These are phyloP conservation scores for Phytophthora meadii DNA, from an alignment of 352 stramenopile species.

Conservation along the genomic window DNA sequence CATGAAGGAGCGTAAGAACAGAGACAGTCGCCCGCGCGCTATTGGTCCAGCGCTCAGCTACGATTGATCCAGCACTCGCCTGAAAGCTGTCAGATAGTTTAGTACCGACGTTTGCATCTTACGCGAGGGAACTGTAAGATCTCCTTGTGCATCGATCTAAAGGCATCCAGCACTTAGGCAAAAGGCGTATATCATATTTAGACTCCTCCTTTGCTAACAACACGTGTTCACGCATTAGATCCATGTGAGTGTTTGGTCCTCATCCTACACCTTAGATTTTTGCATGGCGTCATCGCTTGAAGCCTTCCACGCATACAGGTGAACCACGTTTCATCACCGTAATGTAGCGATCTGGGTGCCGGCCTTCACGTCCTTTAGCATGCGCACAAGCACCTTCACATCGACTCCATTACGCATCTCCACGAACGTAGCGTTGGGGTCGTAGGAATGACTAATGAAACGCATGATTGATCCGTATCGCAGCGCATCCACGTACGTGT, in stretches of 20 bases:
- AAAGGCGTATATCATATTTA: no score
- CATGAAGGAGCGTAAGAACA: no score
- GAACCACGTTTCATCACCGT: conserved; percentile 1
- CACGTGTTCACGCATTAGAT: not conserved
- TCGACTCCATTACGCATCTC: not conserved
- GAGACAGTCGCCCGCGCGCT: no score
- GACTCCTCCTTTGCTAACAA: no score
- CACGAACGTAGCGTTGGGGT: conserved; percentile 1
- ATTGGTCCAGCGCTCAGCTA: no score
- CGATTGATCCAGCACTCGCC: no score
- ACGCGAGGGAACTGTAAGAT: no score
- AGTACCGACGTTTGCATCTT: no score
- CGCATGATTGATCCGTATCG: not conserved
- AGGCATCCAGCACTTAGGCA: no score
- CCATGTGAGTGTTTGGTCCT: not conserved
- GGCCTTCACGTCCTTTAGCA: conserved; percentile 1
- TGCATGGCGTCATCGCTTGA: conserved; percentile 1
- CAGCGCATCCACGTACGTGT: conserved; percentile 5
- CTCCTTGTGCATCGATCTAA: no score
- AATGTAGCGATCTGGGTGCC: not conserved
- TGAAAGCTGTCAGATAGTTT: no score
- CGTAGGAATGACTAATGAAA: conserved; percentile 2
- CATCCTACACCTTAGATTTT: not conserved
- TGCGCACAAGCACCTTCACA: not conserved
- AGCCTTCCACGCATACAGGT: not conserved